Evolutionary conservation across 768 basidiomycete genomes (phyloP), one percentile per base, ranked within the genome.

Genomic region (Symmetrospora coprosmae): DNA sequence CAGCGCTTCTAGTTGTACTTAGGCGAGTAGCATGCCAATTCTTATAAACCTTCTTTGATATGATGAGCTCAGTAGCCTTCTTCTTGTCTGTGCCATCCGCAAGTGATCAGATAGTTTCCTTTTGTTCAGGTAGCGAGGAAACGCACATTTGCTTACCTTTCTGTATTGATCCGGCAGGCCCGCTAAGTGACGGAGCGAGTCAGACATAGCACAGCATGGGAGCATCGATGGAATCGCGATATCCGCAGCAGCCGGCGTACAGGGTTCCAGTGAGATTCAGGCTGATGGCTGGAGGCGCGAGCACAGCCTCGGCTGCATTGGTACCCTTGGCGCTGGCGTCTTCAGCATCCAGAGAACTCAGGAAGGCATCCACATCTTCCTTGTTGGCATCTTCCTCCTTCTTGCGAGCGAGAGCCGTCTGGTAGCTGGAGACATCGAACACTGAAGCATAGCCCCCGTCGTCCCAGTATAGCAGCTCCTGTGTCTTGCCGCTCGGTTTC

Each of bases 381-480:
- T 31, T 19, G 35, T 45, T 17, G 17, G 27, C 2, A 4, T 14
- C 21, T 59, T 34, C 13, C 16, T 23, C 34, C 49, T 47, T 8
- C 34, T 47, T 4, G 50, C 61, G 64, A 50, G 72, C 67, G 6
- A 56, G 76, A 77, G 60, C 75, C 71, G 67, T 68, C 61, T 69
- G 63, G 45, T 59, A 55, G 35, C 25, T 50, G 14, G 60, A 37
- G 51, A 34, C 11, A 19, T 50, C 19, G 13, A 0, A 25, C 9
- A 31, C 19, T 23, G 23, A 19, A 2, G 45, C 51, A 21, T 46
- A 66, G 1, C 86, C 84, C 33, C 76, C 79, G 68, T 91, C 87
- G 66, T 96, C 91, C 89, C 92, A 92, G 72, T 97, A 97, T 60
- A 50, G 64, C 50, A 65, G 66, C 65, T 63, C 9, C 58, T 67